phyloP scores from a whole-genome alignment of 2,329 filamentous ascomycete species.

The Bipolaris cookei region DNA sequence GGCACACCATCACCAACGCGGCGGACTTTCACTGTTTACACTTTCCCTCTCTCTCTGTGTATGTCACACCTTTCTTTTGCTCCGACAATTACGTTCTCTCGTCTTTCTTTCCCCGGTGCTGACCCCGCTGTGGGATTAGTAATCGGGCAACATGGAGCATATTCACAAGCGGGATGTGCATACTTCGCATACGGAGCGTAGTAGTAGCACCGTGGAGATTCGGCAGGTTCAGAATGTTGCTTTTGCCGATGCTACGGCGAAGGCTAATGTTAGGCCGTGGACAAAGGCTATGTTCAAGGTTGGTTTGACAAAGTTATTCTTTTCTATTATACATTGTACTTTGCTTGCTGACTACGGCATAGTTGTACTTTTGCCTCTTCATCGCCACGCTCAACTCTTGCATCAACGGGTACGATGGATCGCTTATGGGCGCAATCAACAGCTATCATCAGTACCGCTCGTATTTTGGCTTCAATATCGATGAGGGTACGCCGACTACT shows the following conservation, averaged over 20 bases:
- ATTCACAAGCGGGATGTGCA: slow-evolving; percentile 22
- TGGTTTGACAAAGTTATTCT: slow-evolving; percentile 7
- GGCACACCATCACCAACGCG: not conserved
- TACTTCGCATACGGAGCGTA: slow-evolving; percentile 27
- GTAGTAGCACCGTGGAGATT: slow-evolving; percentile 31
- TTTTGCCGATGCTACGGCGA: slow-evolving; percentile 54
- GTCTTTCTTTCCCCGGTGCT: not conserved
- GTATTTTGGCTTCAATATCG: slow-evolving; percentile 52
- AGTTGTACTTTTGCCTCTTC: slow-evolving; percentile 53
- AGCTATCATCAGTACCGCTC: slow-evolving; percentile 53
- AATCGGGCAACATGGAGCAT: slow-evolving; percentile 17
- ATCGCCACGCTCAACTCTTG: slow-evolving; percentile 55
- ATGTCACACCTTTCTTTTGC: not conserved
- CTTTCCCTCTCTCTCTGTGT: no score
- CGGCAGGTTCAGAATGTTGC: slow-evolving; percentile 53
- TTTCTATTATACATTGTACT: not conserved
- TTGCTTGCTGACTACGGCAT: not conserved
- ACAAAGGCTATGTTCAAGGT: slow-evolving; percentile 56
- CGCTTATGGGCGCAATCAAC: slow-evolving; percentile 58
- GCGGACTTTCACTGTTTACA: no score
- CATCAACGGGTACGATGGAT: slow-evolving; percentile 59
- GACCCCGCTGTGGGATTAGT: not conserved
- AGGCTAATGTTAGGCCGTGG: slow-evolving; percentile 51
- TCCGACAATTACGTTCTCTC: not conserved
- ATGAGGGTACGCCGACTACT: slow-evolving; percentile 51